Evolutionary conservation across 306 rosid species (phyloP).

Genomic region (Lotus japonicus): DNA sequence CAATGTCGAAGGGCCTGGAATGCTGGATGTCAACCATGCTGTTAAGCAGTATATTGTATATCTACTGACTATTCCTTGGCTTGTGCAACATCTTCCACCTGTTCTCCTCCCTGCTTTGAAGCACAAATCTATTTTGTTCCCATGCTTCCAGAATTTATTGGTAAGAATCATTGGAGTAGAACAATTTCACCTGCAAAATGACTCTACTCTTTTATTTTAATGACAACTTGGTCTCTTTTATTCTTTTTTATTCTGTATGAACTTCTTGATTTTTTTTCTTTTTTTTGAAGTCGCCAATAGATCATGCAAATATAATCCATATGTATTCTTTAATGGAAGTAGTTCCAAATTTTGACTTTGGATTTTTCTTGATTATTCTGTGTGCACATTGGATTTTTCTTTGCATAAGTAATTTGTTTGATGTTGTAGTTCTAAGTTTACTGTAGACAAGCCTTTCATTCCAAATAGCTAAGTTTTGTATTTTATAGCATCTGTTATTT

Average conservation of each 20-base stretch:
- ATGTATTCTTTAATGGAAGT: slow-evolving; percentile 4
- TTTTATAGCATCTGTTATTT: neutral
- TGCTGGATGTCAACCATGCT: slow-evolving; percentile 43
- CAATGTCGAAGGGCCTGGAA: slow-evolving; percentile 30
- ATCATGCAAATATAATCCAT: slow-evolving; percentile 1
- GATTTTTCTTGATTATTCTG: slow-evolving; percentile 18
- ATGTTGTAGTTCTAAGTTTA: slow-evolving; percentile 7
- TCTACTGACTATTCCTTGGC: slow-evolving; percentile 75
- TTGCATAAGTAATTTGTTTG: slow-evolving; percentile 3
- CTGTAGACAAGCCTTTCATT: slow-evolving; percentile 17
- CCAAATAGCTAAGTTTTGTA: neutral
- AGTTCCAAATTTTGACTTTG: slow-evolving; percentile 1
- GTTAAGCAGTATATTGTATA: slow-evolving; percentile 54
- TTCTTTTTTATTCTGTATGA: neutral
- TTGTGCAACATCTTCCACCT: slow-evolving; percentile 64
- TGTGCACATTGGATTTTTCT: slow-evolving; percentile 4
- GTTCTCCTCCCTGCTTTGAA: slow-evolving; percentile 78
- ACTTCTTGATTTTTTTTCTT: neutral
- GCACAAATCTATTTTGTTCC: slow-evolving; percentile 71
- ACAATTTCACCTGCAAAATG: neutral
- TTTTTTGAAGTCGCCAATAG: neutral
- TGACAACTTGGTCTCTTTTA: neutral
- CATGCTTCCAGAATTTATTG: slow-evolving; percentile 74
- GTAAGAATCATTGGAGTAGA: slow-evolving; percentile 54
- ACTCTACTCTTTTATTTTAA: too few species aligned